Percentiles rank a stretch among this genome's conserved stretches.
These are phyloP conservation scores for Triticum aestivum DNA, from an alignment of 176 grass and related monocot genomes.

Conservation along the genomic window DNA sequence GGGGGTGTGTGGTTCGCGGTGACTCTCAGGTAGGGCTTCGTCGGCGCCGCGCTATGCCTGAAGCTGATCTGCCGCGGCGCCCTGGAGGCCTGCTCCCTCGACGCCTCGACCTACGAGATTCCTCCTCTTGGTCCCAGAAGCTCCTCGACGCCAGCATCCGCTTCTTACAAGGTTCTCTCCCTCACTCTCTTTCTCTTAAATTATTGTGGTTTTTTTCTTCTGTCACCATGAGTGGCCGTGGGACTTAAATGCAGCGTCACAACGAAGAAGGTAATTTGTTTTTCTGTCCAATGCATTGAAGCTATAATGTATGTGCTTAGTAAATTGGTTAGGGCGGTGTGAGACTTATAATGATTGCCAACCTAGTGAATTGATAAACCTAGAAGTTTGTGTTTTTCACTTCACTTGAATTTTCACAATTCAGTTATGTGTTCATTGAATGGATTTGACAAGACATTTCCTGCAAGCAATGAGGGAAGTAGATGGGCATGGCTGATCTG, in stretches of 20 bases:
- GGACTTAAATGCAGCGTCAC: too few relatives aligned
- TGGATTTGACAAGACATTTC: neutral
- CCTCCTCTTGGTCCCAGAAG: conserved; percentile 50
- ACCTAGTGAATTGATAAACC: neutral
- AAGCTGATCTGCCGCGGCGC: conserved; percentile 70
- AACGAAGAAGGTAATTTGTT: too few relatives aligned
- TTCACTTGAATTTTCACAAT: neutral
- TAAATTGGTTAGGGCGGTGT: too few relatives aligned
- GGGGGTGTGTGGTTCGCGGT: conserved; percentile 68
- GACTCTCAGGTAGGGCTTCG: conserved; percentile 69
- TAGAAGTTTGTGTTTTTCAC: neutral
- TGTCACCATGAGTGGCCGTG: too few relatives aligned
- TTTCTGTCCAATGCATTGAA: too few relatives aligned
- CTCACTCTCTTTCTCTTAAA: too few relatives aligned
- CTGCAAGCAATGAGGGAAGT: neutral
- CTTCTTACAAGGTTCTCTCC: conserved; percentile 16
- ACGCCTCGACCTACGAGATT: conserved; percentile 22
- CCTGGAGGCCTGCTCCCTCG: conserved; percentile 69
- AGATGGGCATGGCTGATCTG: neutral
- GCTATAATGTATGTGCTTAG: too few relatives aligned
- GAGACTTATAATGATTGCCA: too few relatives aligned
- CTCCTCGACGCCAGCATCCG: conserved; percentile 6
- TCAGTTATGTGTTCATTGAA: neutral
- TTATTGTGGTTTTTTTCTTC: too few relatives aligned
- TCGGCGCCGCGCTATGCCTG: conserved; percentile 62